These are phyloP conservation scores for Graphiopsis chlorocephala DNA, from an alignment of 2,329 filamentous ascomycete genomes.

Conservation along the genomic window DNA sequence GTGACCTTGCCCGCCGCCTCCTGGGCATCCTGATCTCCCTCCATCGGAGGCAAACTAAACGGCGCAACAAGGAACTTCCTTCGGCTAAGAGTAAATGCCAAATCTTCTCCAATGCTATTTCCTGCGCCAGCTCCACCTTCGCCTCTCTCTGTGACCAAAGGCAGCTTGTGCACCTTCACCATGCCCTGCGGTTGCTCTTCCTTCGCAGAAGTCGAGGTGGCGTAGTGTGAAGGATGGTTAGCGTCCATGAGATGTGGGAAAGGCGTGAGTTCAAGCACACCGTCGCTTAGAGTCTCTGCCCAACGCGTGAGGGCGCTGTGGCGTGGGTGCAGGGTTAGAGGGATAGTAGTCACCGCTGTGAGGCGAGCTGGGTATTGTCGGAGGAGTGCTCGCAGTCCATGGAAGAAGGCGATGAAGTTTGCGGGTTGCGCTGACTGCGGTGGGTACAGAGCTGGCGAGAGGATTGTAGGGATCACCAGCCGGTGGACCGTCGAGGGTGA, in stretches of 20 bases:
- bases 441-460: slow-evolving; percentile 83
- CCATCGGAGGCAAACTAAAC: slow-evolving; percentile 83
- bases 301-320: slow-evolving; percentile 73
- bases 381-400: slow-evolving; percentile 71
- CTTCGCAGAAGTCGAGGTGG: slow-evolving; percentile 37
- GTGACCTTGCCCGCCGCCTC: slow-evolving; percentile 49
- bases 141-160: slow-evolving; percentile 83
- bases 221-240: slow-evolving; percentile 33
- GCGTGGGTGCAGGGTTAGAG: slow-evolving; percentile 76
- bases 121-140: slow-evolving; percentile 68
- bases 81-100: slow-evolving; percentile 85
- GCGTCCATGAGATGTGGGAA: slow-evolving; percentile 62
- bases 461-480: slow-evolving; percentile 76
- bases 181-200: slow-evolving; percentile 84
- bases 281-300: slow-evolving; percentile 82
- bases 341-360: slow-evolving; percentile 72
- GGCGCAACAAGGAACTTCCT: slow-evolving; percentile 81
- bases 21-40: slow-evolving; percentile 67
- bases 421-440: slow-evolving; percentile 66
- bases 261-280: slow-evolving; percentile 77
- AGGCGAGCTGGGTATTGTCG: slow-evolving; percentile 63
- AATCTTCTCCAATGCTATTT: slow-evolving; percentile 69
- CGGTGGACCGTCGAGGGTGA: slow-evolving; percentile 68
- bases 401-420: slow-evolving; percentile 75
- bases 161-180: slow-evolving; percentile 76